Evolutionary conservation across 1,284 basidiomycete genomes (phyloP).

Genomic region (Apiotrichum sp.): DNA sequence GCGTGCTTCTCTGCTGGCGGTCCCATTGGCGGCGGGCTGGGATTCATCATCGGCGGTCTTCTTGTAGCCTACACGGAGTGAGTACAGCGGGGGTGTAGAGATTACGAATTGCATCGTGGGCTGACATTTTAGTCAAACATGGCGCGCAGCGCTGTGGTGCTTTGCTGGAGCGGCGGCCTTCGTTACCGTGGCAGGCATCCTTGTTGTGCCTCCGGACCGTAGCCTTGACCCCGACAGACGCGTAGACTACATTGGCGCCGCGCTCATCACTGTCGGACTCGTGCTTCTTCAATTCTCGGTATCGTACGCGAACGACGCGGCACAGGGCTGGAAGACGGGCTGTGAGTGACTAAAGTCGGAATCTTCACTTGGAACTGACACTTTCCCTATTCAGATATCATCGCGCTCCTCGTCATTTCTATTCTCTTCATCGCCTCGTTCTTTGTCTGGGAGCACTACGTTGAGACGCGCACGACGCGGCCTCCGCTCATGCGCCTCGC

Average conservation of each 20-base stretch:
- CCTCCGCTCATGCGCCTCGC: constrained; percentile 66
- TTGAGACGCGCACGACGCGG: constrained; percentile 47
- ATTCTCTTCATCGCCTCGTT: constrained; percentile 58
- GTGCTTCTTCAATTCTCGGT: constrained; percentile 74
- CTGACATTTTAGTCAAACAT: constrained; percentile 39
- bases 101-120: too few species aligned
- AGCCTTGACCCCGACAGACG: constrained; percentile 51
- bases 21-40: constrained; percentile 67
- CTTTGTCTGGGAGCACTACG: constrained; percentile 62
- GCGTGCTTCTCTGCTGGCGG: constrained; percentile 68
- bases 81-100: constrained; percentile 7
- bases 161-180: constrained; percentile 54
- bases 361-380: too few species aligned
- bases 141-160: constrained; percentile 61
- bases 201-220: constrained; percentile 55
- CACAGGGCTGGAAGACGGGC: constrained; percentile 64
- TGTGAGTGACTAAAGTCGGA: constrained; percentile 57
- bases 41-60: constrained; percentile 62
- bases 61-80: constrained; percentile 58
- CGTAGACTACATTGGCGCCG: constrained; percentile 76
- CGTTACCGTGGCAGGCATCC: constrained; percentile 52
- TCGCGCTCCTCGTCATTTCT: constrained; percentile 58
- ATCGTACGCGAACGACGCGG: constrained; percentile 63
- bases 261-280: constrained; percentile 65
- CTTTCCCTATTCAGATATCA: constrained; percentile 47